Evolutionary conservation across 495 filamentous ascomycete species (phyloP).

Genomic region (Annulohypoxylon moriforme): DNA sequence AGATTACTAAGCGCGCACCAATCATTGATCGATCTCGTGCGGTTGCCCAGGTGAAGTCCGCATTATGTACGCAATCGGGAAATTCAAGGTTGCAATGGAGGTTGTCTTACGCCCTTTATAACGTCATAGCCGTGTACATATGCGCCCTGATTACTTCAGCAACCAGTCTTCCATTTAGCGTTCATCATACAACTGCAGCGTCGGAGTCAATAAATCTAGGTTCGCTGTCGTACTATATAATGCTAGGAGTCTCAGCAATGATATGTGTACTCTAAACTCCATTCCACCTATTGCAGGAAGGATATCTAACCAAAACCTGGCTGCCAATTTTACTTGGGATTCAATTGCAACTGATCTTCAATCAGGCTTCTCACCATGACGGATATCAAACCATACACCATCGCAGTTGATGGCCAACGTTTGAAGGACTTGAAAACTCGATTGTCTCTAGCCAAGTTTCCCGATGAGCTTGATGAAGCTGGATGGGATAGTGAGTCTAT

Average conservation of each 20-base stretch:
- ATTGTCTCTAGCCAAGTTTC: conserved; percentile 49
- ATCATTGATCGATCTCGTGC: not conserved
- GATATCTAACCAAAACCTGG: not conserved
- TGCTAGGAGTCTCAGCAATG: not conserved
- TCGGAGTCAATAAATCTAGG: not conserved
- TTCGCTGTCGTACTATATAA: conserved; percentile 17
- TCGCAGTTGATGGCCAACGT: conserved; percentile 44
- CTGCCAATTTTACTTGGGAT: not conserved
- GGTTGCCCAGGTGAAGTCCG: conserved; percentile 25
- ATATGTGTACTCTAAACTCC: not conserved
- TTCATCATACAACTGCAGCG: conserved; percentile 5
- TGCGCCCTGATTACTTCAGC: conserved; percentile 22
- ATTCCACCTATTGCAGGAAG: not conserved
- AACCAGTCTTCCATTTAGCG: conserved; percentile 1
- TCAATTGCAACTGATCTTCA: not conserved
- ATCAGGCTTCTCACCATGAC: conserved; percentile 36
- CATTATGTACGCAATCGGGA: conserved; percentile 26
- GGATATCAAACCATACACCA: conserved; percentile 51
- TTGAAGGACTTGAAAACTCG: conserved; percentile 49
- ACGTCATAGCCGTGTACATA: conserved; percentile 27
- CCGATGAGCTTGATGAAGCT: conserved; percentile 48
- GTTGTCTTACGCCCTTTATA: conserved; percentile 32
- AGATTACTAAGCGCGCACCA: not conserved
- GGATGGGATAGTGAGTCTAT: conserved; percentile 50
- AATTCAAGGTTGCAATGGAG: conserved; percentile 22